These are phyloP conservation scores for Sarocladium kiliense DNA, from an alignment of 2,329 filamentous ascomycete species.

Conservation along the genomic window DNA sequence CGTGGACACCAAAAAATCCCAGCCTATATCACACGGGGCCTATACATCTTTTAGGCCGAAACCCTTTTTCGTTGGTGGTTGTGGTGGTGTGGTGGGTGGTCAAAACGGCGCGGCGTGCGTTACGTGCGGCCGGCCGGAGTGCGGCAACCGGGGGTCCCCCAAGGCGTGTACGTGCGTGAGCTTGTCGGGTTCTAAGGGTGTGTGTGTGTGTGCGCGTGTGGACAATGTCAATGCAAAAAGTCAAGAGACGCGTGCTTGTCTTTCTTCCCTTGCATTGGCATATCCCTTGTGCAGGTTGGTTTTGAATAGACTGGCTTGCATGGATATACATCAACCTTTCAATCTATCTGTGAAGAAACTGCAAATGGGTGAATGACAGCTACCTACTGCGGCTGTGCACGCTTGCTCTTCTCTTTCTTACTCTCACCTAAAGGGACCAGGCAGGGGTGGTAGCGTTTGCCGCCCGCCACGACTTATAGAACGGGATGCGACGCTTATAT, in stretches of 20 bases:
- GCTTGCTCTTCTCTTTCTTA: neutral
- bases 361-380: too few relatives aligned
- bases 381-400: neutral
- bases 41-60: slow-evolving; percentile 1
- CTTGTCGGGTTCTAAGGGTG: neutral
- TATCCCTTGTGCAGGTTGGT: too few relatives aligned
- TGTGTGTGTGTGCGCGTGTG: neutral
- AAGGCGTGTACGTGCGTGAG: neutral
- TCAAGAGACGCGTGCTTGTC: neutral
- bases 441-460: neutral
- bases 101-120: neutral
- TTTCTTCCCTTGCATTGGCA: too few relatives aligned
- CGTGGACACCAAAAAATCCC: neutral
- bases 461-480: slow-evolving; percentile 9
- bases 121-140: slow-evolving; percentile 5
- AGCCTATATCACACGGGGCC: neutral
- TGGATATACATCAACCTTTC: too few relatives aligned
- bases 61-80: neutral
- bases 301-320: too few relatives aligned
- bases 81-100: slow-evolving; percentile 1
- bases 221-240: too few relatives aligned
- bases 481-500: slow-evolving; percentile 1
- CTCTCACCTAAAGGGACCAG: neutral
- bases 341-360: too few relatives aligned
- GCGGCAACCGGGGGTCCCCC: neutral